A percentile compares a stretch with the other conserved stretches of the same genome.
These are phyloP conservation scores for Colletotrichum musicola DNA, from an alignment of 2,329 filamentous ascomycete genomes.

Conservation along the genomic window DNA sequence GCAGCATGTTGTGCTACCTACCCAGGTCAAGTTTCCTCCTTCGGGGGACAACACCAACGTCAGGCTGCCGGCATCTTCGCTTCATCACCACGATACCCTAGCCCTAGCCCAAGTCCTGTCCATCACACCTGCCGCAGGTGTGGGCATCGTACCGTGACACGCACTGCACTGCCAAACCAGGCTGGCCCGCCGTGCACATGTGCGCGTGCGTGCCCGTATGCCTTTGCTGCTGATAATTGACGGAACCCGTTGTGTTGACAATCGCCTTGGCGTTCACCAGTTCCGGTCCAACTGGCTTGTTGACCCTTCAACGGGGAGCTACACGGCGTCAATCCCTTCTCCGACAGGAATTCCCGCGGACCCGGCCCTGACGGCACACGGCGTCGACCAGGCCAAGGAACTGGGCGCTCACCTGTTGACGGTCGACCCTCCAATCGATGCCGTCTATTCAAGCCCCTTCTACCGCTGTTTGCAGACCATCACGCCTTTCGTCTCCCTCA, in stretches of 20 bases:
- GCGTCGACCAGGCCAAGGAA: constrained; percentile 85
- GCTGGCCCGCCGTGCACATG: too few species aligned
- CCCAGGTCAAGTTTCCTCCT: constrained; percentile 21
- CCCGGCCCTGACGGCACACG: constrained; percentile 87
- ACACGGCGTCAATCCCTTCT: constrained; percentile 78
- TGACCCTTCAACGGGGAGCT: constrained; percentile 82
- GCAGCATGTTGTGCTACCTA: not conserved
- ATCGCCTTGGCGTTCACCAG: constrained; percentile 57
- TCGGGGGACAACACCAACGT: constrained; percentile 19
- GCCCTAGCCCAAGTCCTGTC: not conserved
- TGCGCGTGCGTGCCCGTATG: too few species aligned
- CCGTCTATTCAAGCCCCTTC: constrained; percentile 87
- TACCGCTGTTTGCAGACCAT: constrained; percentile 91
- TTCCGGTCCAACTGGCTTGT: constrained; percentile 94
- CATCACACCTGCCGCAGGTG: not conserved
- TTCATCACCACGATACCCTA: constrained; percentile 3
- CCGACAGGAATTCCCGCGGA: constrained; percentile 92
- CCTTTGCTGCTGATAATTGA: constrained; percentile 3
- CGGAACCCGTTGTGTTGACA: constrained; percentile 28
- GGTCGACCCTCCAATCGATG: constrained; percentile 76
- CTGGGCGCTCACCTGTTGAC: constrained; percentile 75
- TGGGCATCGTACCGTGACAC: not conserved
- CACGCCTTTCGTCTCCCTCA: constrained; percentile 72
- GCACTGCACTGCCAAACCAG: not conserved
- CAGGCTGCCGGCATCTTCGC: not conserved